A percentile compares a stretch with the other conserved stretches of the same genome.
These are phyloP conservation scores for Potentilla sterilis DNA, from an alignment of 306 rosid species.

Conservation along the genomic window DNA sequence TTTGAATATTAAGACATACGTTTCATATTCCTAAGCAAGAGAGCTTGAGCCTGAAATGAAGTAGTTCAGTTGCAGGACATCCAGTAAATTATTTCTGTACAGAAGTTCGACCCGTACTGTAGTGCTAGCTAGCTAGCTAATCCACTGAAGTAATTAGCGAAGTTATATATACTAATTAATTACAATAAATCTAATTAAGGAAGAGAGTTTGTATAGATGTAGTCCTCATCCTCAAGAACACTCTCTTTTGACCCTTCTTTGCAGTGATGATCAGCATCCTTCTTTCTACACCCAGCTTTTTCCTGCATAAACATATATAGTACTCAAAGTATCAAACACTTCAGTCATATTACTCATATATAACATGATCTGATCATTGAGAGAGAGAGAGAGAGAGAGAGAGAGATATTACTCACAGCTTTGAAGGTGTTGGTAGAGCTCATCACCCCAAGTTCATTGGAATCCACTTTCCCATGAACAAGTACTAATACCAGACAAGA, in stretches of 20 bases:
- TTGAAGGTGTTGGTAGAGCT: conserved; percentile 32
- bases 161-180: neutral
- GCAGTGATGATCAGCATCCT: conserved; percentile 28
- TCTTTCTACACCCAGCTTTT: conserved; percentile 34
- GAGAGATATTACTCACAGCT: conserved; percentile 29
- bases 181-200: conserved; percentile 29
- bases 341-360: no score
- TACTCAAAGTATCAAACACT: conserved; percentile 3
- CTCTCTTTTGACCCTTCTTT: conserved; percentile 34
- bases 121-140: neutral
- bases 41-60: neutral
- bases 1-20: neutral
- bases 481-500: conserved; percentile 25
- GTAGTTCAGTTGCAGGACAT: neutral
- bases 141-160: neutral
- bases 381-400: conserved; percentile 2
- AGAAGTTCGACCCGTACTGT: neutral
- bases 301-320: conserved; percentile 32
- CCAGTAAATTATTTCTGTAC: neutral
- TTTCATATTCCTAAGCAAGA: neutral
- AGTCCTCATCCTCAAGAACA: conserved; percentile 56
- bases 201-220: conserved; percentile 59
- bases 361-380: no score
- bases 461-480: conserved; percentile 34
- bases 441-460: conserved; percentile 23